phyloP scores from a whole-genome alignment of 768 basidiomycete species.

The Suillus hirtellus region DNA sequence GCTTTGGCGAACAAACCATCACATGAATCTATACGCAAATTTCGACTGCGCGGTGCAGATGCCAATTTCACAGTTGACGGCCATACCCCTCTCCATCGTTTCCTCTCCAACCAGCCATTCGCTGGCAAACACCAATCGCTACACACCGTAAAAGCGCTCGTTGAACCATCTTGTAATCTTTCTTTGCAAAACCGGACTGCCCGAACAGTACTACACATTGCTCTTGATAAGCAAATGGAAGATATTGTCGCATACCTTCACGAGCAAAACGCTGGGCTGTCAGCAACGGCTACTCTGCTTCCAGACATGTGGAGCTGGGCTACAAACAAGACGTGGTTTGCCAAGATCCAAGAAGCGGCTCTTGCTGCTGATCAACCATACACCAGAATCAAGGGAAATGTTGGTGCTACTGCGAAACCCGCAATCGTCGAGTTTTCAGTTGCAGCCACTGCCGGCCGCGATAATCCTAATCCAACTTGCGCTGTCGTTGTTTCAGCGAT shows the following conservation, averaged over 20 bases:
- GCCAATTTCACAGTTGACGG: background rate
- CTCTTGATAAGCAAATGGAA: background rate
- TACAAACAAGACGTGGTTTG: background rate
- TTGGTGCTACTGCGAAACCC: background rate
- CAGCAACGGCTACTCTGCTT: background rate
- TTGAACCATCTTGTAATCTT: background rate
- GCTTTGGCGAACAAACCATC: background rate
- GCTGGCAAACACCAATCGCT: background rate
- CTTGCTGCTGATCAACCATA: background rate
- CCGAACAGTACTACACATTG: background rate
- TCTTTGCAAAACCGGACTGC: background rate
- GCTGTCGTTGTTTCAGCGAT: background rate
- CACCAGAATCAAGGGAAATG: background rate
- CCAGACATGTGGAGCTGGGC: slow-evolving; percentile 5
- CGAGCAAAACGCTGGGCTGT: background rate
- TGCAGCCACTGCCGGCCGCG: background rate
- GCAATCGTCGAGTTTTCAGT: background rate
- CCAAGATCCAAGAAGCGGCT: background rate
- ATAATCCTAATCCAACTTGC: background rate
- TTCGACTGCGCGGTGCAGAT: background rate
- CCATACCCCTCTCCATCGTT: background rate
- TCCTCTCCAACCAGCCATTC: no score
- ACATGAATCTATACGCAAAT: background rate
- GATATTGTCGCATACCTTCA: background rate
- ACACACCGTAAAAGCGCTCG: background rate